Evolutionary conservation across 768 basidiomycete genomes (phyloP).

Genomic region (Calocera viscosa): DNA sequence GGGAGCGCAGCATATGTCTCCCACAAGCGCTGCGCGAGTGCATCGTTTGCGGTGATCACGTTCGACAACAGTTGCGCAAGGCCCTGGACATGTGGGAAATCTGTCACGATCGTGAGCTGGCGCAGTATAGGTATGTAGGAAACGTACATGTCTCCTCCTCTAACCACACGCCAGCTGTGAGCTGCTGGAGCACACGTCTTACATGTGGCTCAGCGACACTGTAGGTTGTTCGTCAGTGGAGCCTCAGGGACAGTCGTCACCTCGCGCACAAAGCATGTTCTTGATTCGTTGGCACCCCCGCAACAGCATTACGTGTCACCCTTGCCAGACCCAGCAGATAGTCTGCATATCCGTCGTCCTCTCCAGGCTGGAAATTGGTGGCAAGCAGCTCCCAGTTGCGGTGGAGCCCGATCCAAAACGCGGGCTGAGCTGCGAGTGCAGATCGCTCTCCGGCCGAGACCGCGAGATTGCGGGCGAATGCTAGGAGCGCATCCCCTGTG

Average conservation of each 20-base stretch:
- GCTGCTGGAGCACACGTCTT: background rate
- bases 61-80: background rate
- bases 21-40: background rate
- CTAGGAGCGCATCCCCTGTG: background rate
- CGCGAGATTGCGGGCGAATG: background rate
- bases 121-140: background rate
- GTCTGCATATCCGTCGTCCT: background rate
- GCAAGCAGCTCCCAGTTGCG: slow-evolving; percentile 4
- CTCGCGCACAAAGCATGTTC: background rate
- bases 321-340: background rate
- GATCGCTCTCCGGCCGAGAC: background rate
- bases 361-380: background rate
- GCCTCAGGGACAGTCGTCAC: background rate
- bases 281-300: background rate
- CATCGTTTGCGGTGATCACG: background rate
- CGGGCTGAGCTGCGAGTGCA: background rate
- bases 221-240: background rate
- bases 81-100: background rate
- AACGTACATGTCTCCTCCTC: background rate
- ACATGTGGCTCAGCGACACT: background rate
- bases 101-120: background rate
- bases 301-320: background rate
- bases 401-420: background rate
- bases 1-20: background rate
- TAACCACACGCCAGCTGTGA: background rate